Evolutionary conservation across 1,284 basidiomycete genomes (phyloP).

Genomic region (Leccinum griseonigrum): DNA sequence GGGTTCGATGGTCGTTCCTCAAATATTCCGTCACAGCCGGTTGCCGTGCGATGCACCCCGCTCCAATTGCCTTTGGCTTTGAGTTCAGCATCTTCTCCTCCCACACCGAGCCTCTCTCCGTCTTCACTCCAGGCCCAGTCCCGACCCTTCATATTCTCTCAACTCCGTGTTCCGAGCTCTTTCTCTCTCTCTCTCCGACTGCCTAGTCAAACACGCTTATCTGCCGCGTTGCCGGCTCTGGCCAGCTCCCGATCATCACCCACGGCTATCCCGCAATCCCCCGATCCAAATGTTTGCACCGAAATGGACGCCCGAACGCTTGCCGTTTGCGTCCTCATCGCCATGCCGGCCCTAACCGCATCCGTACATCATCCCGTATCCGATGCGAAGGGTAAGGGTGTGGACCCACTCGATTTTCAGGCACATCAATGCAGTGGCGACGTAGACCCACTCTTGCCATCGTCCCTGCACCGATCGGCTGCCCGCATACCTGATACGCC

Average conservation of each 20-base stretch:
- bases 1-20: neutral
- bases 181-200: neutral
- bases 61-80: neutral
- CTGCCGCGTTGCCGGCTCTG: neutral
- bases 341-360: conserved; percentile 49
- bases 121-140: neutral
- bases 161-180: conserved; percentile 5
- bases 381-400: conserved; percentile 21
- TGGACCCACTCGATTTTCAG: conserved; percentile 12
- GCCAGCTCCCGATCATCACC: neutral
- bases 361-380: neutral
- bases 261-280: neutral
- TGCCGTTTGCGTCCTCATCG: conserved; percentile 55
- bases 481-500: neutral
- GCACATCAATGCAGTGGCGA: conserved; percentile 1
- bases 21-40: conserved; percentile 13
- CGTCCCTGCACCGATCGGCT: neutral
- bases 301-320: conserved; percentile 9
- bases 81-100: neutral
- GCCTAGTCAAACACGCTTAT: neutral
- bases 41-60: conserved; percentile 13
- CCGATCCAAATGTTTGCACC: neutral
- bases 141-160: conserved; percentile 10
- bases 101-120: neutral
- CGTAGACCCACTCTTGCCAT: neutral